A percentile compares a stretch with the other conserved stretches of the same genome.
These are phyloP conservation scores for Candida neerlandica DNA, from an alignment of 1,139 yeast genomes.

Conservation along the genomic window DNA sequence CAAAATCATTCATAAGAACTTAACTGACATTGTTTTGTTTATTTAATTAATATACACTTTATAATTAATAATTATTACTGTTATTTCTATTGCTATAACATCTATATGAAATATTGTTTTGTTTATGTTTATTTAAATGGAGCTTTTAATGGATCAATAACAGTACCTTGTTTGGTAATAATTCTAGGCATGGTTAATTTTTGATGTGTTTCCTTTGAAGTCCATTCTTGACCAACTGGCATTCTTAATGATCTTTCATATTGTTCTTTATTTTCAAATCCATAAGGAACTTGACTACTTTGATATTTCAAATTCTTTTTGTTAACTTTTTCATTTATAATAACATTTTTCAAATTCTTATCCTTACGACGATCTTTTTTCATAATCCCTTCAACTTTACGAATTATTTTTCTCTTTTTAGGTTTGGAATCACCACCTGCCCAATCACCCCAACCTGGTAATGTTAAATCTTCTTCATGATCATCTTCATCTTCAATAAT, in stretches of 20 bases:
- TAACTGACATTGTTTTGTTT: background rate
- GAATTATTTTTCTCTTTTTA: slow-evolving; percentile 65
- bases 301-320: slow-evolving; percentile 85
- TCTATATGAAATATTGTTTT: too few species aligned
- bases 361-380: slow-evolving; percentile 75
- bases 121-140: slow-evolving; percentile 49
- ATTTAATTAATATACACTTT: slow-evolving; percentile 1
- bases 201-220: slow-evolving; percentile 84
- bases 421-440: slow-evolving; percentile 60
- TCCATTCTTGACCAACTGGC: slow-evolving; percentile 99
- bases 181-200: slow-evolving; percentile 87
- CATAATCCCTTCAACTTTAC: slow-evolving; percentile 73
- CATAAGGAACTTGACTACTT: slow-evolving; percentile 88
- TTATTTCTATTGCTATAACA: too few species aligned
- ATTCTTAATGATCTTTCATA: slow-evolving; percentile 90
- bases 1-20: background rate
- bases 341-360: slow-evolving; percentile 73
- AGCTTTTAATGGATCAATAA: slow-evolving; percentile 86
- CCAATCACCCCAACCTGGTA: slow-evolving; percentile 98
- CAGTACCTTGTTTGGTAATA: slow-evolving; percentile 82
- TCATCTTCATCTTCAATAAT: slow-evolving; percentile 82
- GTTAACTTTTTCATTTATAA: slow-evolving; percentile 84
- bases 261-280: slow-evolving; percentile 89
- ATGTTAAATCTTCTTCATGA: slow-evolving; percentile 76
- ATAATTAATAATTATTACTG: too few species aligned